phyloP scores from a whole-genome alignment of 164 flowering plant genomes.

The Macadamia integrifolia region DNA sequence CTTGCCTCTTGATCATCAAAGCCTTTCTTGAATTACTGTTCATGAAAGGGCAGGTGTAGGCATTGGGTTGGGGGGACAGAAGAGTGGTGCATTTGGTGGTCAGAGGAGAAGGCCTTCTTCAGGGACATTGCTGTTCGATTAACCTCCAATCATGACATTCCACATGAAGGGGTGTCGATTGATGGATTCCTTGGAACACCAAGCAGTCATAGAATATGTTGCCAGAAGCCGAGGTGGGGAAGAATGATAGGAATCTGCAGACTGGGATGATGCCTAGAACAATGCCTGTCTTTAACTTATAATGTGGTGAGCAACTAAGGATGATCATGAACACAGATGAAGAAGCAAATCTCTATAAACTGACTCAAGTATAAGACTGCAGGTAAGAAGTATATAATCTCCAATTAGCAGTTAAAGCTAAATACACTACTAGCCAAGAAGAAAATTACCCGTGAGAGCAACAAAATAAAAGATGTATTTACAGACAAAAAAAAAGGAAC shows the following conservation, averaged over 20 bases:
- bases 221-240: constrained; percentile 15
- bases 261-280: constrained; percentile 13
- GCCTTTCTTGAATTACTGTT: constrained; percentile 31
- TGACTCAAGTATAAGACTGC: too few relatives aligned
- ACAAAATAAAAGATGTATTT: too few relatives aligned
- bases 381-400: too few relatives aligned
- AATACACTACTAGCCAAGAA: too few relatives aligned
- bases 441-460: too few relatives aligned
- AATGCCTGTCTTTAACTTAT: constrained; percentile 25
- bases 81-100: constrained; percentile 28
- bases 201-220: constrained; percentile 26
- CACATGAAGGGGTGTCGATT: constrained; percentile 40
- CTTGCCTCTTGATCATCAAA: constrained; percentile 17
- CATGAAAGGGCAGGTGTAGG: constrained; percentile 48
- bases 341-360: too few relatives aligned
- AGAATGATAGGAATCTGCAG: constrained; percentile 23
- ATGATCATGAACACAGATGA: too few relatives aligned
- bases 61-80: constrained; percentile 25
- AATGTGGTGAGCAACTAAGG: too few relatives aligned
- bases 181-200: constrained; percentile 19
- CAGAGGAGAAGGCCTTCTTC: constrained; percentile 30
- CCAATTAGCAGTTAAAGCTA: too few relatives aligned
- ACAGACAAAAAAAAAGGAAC: too few relatives aligned
- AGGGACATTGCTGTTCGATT: constrained; percentile 26
- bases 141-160: constrained; percentile 39